Conservation (phyloP, 176 grass and related monocot genomes). For the Aegilops longissima region DNA sequence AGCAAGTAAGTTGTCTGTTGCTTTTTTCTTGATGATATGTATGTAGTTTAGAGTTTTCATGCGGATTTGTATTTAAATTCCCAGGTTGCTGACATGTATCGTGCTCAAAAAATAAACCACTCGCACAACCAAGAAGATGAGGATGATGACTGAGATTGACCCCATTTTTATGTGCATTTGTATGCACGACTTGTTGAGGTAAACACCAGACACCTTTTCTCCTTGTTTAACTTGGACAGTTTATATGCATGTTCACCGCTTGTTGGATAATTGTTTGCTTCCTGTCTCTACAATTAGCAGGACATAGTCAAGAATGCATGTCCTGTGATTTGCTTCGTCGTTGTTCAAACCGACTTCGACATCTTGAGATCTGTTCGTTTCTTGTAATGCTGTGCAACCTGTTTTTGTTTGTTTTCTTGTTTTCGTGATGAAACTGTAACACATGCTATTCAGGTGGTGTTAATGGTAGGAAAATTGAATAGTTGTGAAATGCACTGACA, state of each 20-base stretch:
- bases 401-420: not conserved
- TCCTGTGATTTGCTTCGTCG: not conserved
- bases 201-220: slow-evolving; percentile 8
- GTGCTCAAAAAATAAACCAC: slow-evolving; percentile 92
- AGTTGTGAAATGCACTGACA: not conserved
- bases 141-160: slow-evolving; percentile 70
- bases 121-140: slow-evolving; percentile 71
- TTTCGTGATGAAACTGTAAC: not conserved
- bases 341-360: not conserved
- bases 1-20: slow-evolving; percentile 53
- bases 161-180: not conserved
- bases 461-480: not conserved
- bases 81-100: slow-evolving; percentile 92
- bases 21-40: not conserved
- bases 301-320: slow-evolving; percentile 1
- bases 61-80: slow-evolving; percentile 16
- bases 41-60: slow-evolving; percentile 21
- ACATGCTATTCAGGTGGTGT: not conserved
- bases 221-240: not conserved
- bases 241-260: not conserved
- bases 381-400: not conserved
- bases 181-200: not conserved
- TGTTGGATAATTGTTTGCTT: not conserved
- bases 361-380: slow-evolving; percentile 20
- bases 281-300: slow-evolving; percentile 7